Conservation (phyloP, 371 early-diverging fungal species). For the Sporodiniella umbellata region DNA sequence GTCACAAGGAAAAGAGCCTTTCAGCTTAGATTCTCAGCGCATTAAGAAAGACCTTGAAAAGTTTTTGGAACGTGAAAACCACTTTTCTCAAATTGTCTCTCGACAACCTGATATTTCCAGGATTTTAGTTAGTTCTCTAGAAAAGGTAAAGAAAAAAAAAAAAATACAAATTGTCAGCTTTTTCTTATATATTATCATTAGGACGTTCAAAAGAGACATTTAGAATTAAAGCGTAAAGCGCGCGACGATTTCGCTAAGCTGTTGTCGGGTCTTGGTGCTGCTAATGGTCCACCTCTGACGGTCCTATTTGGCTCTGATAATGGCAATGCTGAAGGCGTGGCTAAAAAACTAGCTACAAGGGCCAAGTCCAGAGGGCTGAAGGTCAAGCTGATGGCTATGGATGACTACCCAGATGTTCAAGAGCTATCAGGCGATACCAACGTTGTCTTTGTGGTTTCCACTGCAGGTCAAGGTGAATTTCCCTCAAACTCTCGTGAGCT, state of each 20-base stretch:
- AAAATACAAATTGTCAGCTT: background rate
- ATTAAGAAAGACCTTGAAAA: conserved; percentile 77
- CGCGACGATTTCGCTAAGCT: conserved; percentile 69
- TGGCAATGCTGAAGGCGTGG: conserved; percentile 82
- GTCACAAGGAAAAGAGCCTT: conserved; percentile 60
- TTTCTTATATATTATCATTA: conserved; percentile 9
- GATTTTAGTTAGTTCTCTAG: conserved; percentile 47
- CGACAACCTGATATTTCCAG: conserved; percentile 61
- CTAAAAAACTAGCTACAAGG: conserved; percentile 77
- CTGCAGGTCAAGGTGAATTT: conserved; percentile 96
- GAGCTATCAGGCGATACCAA: conserved; percentile 75
- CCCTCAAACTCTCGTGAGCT: conserved; percentile 87
- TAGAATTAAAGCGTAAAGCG: conserved; percentile 46
- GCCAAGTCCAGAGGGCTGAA: conserved; percentile 78
- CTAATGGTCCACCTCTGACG: conserved; percentile 76
- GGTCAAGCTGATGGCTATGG: conserved; percentile 75
- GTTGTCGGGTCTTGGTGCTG: conserved; percentile 60
- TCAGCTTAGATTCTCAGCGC: conserved; percentile 82
- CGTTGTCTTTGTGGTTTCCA: conserved; percentile 74
- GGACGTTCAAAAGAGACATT: conserved; percentile 52
- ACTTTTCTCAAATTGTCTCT: conserved; percentile 68
- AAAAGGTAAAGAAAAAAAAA: conserved; percentile 30
- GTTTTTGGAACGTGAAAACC: conserved; percentile 83
- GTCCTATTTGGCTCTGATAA: conserved; percentile 91
- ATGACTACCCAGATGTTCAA: conserved; percentile 72